Percentiles rank a stretch among this genome's conserved stretches.
Evolutionary conservation across 352 stramenopile genomes (phyloP).

Genomic region (Phytopythium mirpurense): DNA sequence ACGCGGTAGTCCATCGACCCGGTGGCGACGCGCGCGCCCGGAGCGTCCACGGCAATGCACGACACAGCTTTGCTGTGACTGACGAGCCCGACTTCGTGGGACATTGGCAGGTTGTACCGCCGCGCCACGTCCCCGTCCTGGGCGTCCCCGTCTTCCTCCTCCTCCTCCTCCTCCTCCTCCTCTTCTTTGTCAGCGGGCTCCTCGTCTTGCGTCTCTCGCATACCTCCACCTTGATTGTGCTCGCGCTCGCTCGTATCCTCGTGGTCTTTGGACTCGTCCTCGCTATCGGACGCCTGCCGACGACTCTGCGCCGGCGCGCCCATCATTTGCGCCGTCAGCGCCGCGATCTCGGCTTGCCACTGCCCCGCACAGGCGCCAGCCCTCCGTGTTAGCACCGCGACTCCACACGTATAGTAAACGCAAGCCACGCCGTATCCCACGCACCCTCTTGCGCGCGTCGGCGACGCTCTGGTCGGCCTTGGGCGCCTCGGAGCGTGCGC

Average conservation of each 20-base stretch:
- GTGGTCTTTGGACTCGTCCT: neutral
- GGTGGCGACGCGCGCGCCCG: constrained; percentile 63
- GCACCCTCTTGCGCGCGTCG: constrained; percentile 35
- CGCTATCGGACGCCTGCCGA: neutral
- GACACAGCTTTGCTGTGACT: constrained; percentile 56
- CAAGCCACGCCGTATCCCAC: neutral
- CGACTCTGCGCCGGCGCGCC: constrained; percentile 17
- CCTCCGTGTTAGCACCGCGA: neutral
- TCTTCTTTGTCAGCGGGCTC: constrained; percentile 16
- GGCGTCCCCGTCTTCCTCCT: constrained; percentile 33
- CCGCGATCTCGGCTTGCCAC: constrained; percentile 61
- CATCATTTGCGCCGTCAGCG: constrained; percentile 78
- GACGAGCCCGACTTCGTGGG: constrained; percentile 56
- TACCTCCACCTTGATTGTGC: constrained; percentile 7
- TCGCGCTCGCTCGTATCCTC: neutral
- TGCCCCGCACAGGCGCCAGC: constrained; percentile 6
- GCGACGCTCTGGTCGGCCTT: constrained; percentile 3
- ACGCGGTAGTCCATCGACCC: constrained; percentile 82
- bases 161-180: constrained; percentile 5
- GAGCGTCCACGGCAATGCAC: constrained; percentile 65
- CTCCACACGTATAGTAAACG: neutral
- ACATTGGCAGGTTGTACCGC: constrained; percentile 68
- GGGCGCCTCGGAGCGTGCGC: neutral
- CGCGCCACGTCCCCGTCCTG: constrained; percentile 43
- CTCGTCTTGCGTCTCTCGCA: constrained; percentile 9